These are phyloP conservation scores for Penicillium sp. DNA, from an alignment of 2,329 filamentous ascomycete species.

Conservation along the genomic window DNA sequence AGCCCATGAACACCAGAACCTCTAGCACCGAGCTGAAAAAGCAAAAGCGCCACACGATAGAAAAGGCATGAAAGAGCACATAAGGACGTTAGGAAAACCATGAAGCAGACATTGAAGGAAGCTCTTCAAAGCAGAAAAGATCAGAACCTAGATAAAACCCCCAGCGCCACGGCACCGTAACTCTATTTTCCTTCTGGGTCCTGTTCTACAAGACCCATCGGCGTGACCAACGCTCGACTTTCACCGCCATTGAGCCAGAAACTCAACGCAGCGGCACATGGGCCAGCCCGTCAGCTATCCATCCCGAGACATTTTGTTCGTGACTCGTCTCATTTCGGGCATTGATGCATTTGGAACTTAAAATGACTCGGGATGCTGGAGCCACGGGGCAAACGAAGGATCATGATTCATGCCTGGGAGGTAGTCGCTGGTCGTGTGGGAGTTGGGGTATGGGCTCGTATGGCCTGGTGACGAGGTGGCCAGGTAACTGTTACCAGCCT, in stretches of 20 bases:
- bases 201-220: conserved; percentile 8
- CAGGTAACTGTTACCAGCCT: too few species aligned
- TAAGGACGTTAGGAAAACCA: not conserved
- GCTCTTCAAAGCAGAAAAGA: not conserved
- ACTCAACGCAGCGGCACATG: not conserved
- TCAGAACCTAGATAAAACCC: not conserved
- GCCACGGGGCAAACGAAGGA: conserved; percentile 9
- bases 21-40: not conserved
- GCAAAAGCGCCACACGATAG: not conserved
- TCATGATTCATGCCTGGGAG: conserved; percentile 13
- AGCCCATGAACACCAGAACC: conserved; percentile 2
- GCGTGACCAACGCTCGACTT: conserved; percentile 4
- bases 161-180: conserved; percentile 3
- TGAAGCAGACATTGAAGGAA: not conserved
- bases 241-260: conserved; percentile 1
- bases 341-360: not conserved
- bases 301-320: not conserved
- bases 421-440: not conserved
- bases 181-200: conserved; percentile 1
- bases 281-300: conserved; percentile 6
- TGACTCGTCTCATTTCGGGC: conserved; percentile 1
- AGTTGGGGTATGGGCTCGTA: conserved; percentile 11
- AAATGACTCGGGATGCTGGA: not conserved
- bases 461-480: not conserved
- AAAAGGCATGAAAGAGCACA: not conserved